Base-by-base conservation (phyloP, 441 rosid species). In the Kokia cookei region DNA sequence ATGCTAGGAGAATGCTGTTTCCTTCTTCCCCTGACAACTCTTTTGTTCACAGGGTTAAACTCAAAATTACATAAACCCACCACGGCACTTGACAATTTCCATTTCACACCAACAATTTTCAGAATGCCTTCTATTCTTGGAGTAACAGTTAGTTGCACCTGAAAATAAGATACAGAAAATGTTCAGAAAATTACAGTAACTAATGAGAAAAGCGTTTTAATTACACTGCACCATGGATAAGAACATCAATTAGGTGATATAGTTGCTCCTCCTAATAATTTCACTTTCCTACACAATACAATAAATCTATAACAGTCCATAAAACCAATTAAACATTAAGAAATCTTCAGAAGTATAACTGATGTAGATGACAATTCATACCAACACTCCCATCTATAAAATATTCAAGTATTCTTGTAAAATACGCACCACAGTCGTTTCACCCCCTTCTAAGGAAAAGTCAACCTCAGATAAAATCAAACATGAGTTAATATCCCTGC, bases 71-170 rank as follows among this genome's bases (percentile, higher is more conserved):
- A 85, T 65, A 84, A 87, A 76, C 99, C 95, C 79, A 83, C 83
- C 27, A 94, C 86, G 62, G 92, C 92, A 80, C 93, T 93, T 69
- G 96, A 91, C 72, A 96, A 76, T 82, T 91, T 93, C 99, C 99
- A 96, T 77, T 91, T 89, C 67, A 96, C 88, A 63, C 99, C 99
- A 24, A 88, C 87, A 86, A 96, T 85, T 83, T 86, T 94, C 65
- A 96, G 89, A 81, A 74, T 78, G 80, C 99, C 98, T 91, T 94
- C 98, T 62, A 84, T 86, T 70, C 75, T 83, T 50, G 99, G 96
- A 79, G 93, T 92, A 69, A 96, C 98, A 7, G 84, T 85, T 55
- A 94, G 89, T 86, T 91, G 91, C 81, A 94, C 97, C 99, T 96
- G 82, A 68, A 78, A 74, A 43, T 62, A 69, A 22, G 64, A 62